These are phyloP conservation scores for Amaranthus cruentus DNA, from an alignment of 148 eudicot species.

Conservation along the genomic window DNA sequence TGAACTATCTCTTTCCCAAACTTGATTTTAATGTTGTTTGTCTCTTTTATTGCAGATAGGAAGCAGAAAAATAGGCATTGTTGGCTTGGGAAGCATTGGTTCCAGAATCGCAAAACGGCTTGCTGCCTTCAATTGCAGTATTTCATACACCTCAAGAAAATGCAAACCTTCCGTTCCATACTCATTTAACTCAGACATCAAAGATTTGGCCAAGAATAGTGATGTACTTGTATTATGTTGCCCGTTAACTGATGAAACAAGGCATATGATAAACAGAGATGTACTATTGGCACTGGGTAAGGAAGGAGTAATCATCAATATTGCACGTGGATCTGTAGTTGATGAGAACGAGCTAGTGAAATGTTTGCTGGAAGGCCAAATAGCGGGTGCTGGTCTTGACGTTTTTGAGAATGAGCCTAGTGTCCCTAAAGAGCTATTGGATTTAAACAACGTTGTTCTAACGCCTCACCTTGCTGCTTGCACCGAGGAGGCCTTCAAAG, in stretches of 20 bases:
- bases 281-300: constrained; percentile 57
- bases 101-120: constrained; percentile 61
- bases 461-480: constrained; percentile 49
- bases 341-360: constrained; percentile 57
- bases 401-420: constrained; percentile 70
- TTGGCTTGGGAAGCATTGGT: constrained; percentile 82
- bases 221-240: constrained; percentile 54
- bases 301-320: constrained; percentile 52
- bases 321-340: constrained; percentile 59
- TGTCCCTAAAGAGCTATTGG: constrained; percentile 48
- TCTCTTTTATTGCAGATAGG: constrained; percentile 40
- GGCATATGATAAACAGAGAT: constrained; percentile 51
- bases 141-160: constrained; percentile 54
- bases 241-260: constrained; percentile 59
- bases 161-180: constrained; percentile 40
- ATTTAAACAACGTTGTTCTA: constrained; percentile 62
- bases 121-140: constrained; percentile 49
- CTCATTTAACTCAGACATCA: constrained; percentile 31
- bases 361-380: constrained; percentile 44
- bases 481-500: constrained; percentile 44
- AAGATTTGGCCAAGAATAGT: constrained; percentile 39
- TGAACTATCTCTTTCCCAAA: not conserved
- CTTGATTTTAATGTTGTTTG: not conserved
- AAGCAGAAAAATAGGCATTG: constrained; percentile 62
- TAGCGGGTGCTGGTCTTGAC: constrained; percentile 79